Evolutionary conservation across 345 rosid genomes (phyloP).

Genomic region (Gossypium rotundifolium): DNA sequence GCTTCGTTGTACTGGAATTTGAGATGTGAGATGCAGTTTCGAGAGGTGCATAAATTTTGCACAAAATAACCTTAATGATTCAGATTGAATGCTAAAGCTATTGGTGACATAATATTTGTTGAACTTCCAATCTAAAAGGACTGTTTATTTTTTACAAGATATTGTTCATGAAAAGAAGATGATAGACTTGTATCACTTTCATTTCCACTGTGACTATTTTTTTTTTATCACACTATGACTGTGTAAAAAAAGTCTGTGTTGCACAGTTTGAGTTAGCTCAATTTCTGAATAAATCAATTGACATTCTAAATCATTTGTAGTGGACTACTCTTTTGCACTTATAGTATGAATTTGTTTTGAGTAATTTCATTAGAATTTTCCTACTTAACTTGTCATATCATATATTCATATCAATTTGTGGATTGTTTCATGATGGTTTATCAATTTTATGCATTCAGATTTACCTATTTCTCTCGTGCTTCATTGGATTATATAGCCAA

Average conservation of each 20-base stretch:
- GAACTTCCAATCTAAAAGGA: background rate
- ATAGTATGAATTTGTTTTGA: background rate
- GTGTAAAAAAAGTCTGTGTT: background rate
- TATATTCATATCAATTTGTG: background rate
- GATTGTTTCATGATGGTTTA: conserved; percentile 11
- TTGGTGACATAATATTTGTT: background rate
- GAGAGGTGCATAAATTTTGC: background rate
- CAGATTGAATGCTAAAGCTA: background rate
- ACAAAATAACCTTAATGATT: background rate
- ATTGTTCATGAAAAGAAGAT: background rate
- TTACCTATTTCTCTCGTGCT: conserved; percentile 83
- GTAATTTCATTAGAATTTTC: background rate
- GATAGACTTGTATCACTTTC: background rate
- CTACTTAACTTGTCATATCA: background rate
- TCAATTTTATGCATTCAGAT: conserved; percentile 37
- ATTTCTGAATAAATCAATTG: background rate
- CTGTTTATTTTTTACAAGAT: background rate
- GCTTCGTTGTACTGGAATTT: background rate
- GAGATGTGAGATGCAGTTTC: background rate
- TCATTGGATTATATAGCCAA: conserved; percentile 72
- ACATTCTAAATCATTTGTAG: background rate
- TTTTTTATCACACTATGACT: background rate
- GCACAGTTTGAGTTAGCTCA: background rate
- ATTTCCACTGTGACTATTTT: too few species aligned
- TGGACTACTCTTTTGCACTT: background rate